Evolutionary conservation across 768 basidiomycete species (phyloP).

Genomic region (Saitozyma sp.): DNA sequence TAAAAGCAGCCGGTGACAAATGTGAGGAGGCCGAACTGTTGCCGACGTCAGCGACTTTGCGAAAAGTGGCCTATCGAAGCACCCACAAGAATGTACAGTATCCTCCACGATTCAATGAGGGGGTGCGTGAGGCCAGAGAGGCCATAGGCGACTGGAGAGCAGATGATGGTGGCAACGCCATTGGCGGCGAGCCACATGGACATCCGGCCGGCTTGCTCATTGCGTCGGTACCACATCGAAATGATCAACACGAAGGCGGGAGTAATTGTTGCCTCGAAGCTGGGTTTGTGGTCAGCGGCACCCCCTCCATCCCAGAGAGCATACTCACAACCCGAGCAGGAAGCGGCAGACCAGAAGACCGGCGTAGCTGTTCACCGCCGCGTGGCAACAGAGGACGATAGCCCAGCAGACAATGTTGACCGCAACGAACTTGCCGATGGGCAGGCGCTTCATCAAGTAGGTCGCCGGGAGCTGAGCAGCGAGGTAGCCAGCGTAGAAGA

Average conservation of each 20-base stretch:
- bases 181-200: conserved; percentile 16
- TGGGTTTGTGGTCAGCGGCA: conserved; percentile 27
- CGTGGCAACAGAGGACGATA: conserved; percentile 7
- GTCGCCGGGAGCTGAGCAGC: conserved; percentile 19
- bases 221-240: conserved; percentile 21
- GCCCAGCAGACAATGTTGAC: conserved; percentile 9
- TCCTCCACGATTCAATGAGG: conserved; percentile 19
- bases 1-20: conserved; percentile 16
- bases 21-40: conserved; percentile 16
- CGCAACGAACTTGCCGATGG: conserved; percentile 8
- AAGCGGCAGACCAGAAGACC: conserved; percentile 20
- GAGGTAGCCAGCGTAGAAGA: conserved; percentile 15
- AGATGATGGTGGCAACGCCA: conserved; percentile 24
- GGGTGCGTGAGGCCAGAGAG: conserved; percentile 17
- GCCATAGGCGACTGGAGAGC: conserved; percentile 20
- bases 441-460: conserved; percentile 17
- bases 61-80: background rate
- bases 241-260: conserved; percentile 57
- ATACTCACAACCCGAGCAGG: conserved; percentile 22
- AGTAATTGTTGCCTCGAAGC: conserved; percentile 51
- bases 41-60: background rate
- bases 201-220: conserved; percentile 26
- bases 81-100: conserved; percentile 10
- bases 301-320: conserved; percentile 37
- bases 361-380: conserved; percentile 12